Percentiles rank a stretch among this genome's conserved stretches.
Evolutionary conservation across 2,329 filamentous ascomycete genomes (phyloP).

Genomic region (Sporothrix inflata): DNA sequence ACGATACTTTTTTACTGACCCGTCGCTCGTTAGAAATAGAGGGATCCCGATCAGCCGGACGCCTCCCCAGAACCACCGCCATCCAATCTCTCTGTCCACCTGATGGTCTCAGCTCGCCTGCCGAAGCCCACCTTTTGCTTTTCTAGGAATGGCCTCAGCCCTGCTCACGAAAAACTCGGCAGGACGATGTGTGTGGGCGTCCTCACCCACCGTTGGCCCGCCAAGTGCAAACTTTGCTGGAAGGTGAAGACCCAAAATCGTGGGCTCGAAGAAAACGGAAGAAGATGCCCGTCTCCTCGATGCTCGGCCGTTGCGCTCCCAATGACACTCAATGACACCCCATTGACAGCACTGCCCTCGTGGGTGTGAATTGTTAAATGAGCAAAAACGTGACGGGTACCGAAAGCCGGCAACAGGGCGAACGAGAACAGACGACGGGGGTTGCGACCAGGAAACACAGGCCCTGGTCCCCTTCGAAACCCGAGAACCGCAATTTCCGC

Average conservation of each 20-base stretch:
- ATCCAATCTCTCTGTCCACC: slow-evolving; percentile 22
- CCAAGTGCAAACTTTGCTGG: not conserved
- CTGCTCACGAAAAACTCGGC: not conserved
- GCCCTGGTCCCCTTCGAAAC: not conserved
- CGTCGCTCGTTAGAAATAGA: not conserved
- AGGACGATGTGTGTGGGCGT: not conserved
- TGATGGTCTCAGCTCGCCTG: slow-evolving; percentile 20
- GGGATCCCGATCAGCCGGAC: not conserved
- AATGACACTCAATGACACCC: not conserved
- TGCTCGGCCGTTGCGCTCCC: not conserved
- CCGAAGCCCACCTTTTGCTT: slow-evolving; percentile 6
- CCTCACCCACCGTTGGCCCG: slow-evolving; percentile 2
- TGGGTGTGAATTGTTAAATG: slow-evolving; percentile 2
- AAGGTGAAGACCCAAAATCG: not conserved
- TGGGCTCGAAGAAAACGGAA: not conserved
- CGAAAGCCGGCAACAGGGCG: slow-evolving; percentile 3
- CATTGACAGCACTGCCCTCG: not conserved
- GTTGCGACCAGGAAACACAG: not conserved
- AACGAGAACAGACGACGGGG: not conserved
- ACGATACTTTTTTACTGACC: not conserved
- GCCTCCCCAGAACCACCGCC: not conserved
- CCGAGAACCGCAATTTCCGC: slow-evolving; percentile 26
- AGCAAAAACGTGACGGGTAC: not conserved
- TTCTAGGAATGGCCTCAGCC: slow-evolving; percentile 24
- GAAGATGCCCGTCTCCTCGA: not conserved